These are phyloP conservation scores for Datura wrightii DNA, from an alignment of 257 asterid species.

Conservation along the genomic window DNA sequence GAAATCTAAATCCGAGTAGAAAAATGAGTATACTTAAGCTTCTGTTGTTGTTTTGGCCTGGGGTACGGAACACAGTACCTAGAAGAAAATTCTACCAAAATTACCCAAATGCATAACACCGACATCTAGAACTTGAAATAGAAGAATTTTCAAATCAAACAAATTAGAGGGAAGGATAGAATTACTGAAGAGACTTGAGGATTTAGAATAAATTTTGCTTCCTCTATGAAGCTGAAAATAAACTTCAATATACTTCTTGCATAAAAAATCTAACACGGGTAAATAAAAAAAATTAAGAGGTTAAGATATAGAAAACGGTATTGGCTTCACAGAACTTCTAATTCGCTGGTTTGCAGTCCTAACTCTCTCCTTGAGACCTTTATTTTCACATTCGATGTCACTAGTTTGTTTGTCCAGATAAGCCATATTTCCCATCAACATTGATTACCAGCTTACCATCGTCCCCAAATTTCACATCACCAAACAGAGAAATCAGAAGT, in stretches of 20 bases:
- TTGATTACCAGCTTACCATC: conserved; percentile 69
- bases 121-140: too few relatives aligned
- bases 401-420: conserved; percentile 75
- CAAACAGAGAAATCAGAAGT: conserved; percentile 88
- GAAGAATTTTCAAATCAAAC: too few relatives aligned
- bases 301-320: conserved; percentile 64
- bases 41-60: too few relatives aligned
- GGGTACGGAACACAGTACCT: too few relatives aligned
- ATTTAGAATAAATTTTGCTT: neutral
- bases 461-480: conserved; percentile 76
- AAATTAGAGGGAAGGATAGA: too few relatives aligned
- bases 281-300: neutral
- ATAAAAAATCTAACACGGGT: neutral
- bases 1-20: too few relatives aligned
- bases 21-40: too few relatives aligned
- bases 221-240: conserved; percentile 20
- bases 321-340: conserved; percentile 78
- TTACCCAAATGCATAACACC: too few relatives aligned
- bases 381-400: conserved; percentile 83
- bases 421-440: conserved; percentile 76
- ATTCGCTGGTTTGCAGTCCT: conserved; percentile 69
- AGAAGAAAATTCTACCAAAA: too few relatives aligned
- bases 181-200: too few relatives aligned
- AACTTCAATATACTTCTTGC: neutral
- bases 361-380: conserved; percentile 83